Conservation (phyloP, 163 green algal genomes). For the Coccomyxa subellipsoidea region DNA sequence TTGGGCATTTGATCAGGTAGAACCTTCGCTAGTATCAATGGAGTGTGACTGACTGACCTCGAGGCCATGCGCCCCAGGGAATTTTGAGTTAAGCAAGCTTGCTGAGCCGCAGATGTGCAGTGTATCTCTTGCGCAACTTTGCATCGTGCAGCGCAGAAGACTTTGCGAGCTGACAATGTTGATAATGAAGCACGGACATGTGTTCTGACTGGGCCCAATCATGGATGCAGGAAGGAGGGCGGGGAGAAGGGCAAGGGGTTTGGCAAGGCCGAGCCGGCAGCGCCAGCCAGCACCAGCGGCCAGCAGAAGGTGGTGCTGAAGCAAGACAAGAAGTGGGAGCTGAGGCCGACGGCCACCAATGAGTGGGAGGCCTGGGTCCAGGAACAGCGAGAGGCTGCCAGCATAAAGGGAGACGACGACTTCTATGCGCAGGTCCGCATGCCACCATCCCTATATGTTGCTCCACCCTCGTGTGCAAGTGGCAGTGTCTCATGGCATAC, state of each 20-base stretch:
- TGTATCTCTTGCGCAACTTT: no score
- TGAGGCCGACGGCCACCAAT: not conserved
- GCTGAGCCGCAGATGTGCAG: no score
- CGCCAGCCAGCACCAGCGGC: not conserved
- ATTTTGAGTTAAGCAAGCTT: no score
- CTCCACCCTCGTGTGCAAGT: no score
- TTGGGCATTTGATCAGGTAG: no score
- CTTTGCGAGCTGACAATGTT: no score
- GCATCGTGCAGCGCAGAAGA: no score
- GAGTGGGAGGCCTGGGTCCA: not conserved
- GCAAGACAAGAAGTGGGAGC: conserved; percentile 50
- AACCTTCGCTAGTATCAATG: no score
- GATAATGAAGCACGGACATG: not conserved
- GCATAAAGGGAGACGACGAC: not conserved
- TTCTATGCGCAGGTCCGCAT: not conserved
- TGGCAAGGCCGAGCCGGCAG: conserved; percentile 8
- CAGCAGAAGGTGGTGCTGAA: conserved; percentile 21
- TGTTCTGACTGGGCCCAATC: not conserved
- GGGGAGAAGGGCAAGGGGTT: conserved; percentile 42
- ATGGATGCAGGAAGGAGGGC: not conserved
- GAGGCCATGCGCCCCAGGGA: no score
- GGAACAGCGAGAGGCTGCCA: not conserved
- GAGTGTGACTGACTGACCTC: no score
- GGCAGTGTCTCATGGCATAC: no score
- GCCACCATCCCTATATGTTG: not conserved